A percentile compares a stretch with the other conserved stretches of the same genome.
These are phyloP conservation scores for Pleodorina starrii DNA, from an alignment of 139 green algal genomes.

Conservation along the genomic window DNA sequence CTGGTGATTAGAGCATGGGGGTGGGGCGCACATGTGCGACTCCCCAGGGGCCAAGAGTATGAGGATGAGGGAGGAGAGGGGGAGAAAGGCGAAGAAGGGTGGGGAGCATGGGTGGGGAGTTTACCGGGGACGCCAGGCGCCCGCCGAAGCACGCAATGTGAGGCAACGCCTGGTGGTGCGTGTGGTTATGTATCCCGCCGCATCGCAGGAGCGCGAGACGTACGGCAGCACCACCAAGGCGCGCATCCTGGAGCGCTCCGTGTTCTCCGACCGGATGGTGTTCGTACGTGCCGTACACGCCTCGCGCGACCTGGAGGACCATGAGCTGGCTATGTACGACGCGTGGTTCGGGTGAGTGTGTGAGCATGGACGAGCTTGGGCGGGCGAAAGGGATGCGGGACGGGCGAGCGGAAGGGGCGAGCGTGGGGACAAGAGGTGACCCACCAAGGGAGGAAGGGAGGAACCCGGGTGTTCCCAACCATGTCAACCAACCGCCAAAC, in stretches of 20 bases:
- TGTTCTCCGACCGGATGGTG: constrained; percentile 98
- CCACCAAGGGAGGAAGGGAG: no score
- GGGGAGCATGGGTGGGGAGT: background rate
- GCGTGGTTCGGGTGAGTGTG: constrained; percentile 61
- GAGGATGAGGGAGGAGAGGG: background rate
- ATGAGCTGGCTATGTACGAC: constrained; percentile 91
- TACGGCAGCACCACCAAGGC: constrained; percentile 63
- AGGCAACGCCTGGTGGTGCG: no score
- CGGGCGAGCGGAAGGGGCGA: no score
- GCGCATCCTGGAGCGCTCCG: constrained; percentile 92
- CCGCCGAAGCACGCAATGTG: no score
- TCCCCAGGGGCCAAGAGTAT: no score
- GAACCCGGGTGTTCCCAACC: no score
- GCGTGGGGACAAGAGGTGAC: background rate
- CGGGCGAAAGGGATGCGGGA: background rate
- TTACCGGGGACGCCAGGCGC: no score
- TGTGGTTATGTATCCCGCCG: no score
- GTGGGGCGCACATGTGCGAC: no score
- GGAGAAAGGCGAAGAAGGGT: background rate
- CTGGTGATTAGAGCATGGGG: no score
- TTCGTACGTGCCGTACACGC: constrained; percentile 95
- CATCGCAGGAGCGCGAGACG: constrained; percentile 78
- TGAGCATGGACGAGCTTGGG: no score
- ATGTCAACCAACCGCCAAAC: no score
- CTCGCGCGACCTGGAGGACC: constrained; percentile 84